A percentile compares a stretch with the other conserved stretches of the same genome.
These are phyloP conservation scores for Teratosphaeria nubilosa DNA, from an alignment of 2,329 filamentous ascomycete species.

Conservation along the genomic window DNA sequence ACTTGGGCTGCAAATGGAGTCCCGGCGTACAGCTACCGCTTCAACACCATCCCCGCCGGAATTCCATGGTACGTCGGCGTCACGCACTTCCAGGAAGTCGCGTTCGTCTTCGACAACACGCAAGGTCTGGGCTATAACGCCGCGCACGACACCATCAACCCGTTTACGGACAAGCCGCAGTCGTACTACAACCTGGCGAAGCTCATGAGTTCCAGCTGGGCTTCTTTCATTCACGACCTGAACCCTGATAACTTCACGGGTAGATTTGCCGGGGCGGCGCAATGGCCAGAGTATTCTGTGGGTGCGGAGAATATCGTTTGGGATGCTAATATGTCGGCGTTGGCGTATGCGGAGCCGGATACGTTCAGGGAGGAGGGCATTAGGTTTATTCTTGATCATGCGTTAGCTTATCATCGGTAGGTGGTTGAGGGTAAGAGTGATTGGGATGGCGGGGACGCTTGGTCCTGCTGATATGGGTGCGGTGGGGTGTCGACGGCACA, in stretches of 20 bases:
- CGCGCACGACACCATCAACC: constrained; percentile 22
- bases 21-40: constrained; percentile 52
- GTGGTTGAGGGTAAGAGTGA: no score
- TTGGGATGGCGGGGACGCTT: no score
- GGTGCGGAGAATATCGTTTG: constrained; percentile 35
- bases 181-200: constrained; percentile 30
- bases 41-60: constrained; percentile 46
- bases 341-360: constrained; percentile 31
- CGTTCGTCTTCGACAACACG: constrained; percentile 36
- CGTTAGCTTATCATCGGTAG: constrained; percentile 9
- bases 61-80: constrained; percentile 34
- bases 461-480: no score
- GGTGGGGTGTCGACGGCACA: no score
- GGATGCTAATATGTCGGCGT: constrained; percentile 32
- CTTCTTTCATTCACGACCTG: constrained; percentile 33
- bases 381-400: constrained; percentile 29
- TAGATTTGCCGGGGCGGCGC: constrained; percentile 9
- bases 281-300: constrained; percentile 33
- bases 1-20: constrained; percentile 40
- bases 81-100: constrained; percentile 44
- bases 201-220: constrained; percentile 37
- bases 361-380: constrained; percentile 37
- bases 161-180: constrained; percentile 26
- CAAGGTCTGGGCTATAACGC: constrained; percentile 32
- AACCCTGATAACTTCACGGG: constrained; percentile 28